Evolutionary conservation across 1,284 basidiomycete genomes (phyloP).

Genomic region (Apiotrichum akiyoshidainum): DNA sequence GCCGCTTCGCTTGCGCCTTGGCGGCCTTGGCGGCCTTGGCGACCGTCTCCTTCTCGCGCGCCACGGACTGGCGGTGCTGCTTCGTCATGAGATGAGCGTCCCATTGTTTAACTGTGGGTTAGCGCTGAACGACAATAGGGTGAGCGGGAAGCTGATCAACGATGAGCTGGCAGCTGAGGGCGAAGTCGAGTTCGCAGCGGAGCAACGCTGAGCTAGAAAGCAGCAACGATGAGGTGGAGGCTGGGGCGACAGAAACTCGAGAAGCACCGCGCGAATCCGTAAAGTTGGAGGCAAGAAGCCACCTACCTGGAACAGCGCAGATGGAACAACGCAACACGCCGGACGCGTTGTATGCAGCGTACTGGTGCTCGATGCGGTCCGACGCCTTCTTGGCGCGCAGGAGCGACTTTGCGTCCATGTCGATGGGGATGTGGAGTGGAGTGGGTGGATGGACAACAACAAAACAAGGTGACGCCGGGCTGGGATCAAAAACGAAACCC

Average conservation of each 20-base stretch:
- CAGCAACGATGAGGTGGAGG: too few relatives aligned
- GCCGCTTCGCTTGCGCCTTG: constrained; percentile 12
- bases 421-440: not conserved
- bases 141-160: too few relatives aligned
- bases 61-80: constrained; percentile 46
- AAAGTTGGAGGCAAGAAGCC: too few relatives aligned
- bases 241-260: too few relatives aligned
- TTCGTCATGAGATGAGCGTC: constrained; percentile 50
- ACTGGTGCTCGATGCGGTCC: constrained; percentile 43
- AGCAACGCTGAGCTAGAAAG: too few relatives aligned
- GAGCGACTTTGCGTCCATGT: constrained; percentile 49
- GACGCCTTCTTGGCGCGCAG: constrained; percentile 50
- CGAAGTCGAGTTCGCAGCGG: too few relatives aligned
- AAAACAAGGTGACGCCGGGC: not conserved
- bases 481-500: not conserved
- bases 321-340: constrained; percentile 47
- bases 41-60: constrained; percentile 40
- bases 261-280: too few relatives aligned
- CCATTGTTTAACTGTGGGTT: constrained; percentile 47
- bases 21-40: constrained; percentile 30
- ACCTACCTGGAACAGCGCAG: constrained; percentile 47
- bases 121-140: not conserved
- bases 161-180: too few relatives aligned
- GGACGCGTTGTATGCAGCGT: constrained; percentile 39
- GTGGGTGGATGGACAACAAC: not conserved